Evolutionary conservation across 1,284 basidiomycete species (phyloP), one percentile per base, ranked within the genome.

Genomic region (Ceratobasidium sp.): DNA sequence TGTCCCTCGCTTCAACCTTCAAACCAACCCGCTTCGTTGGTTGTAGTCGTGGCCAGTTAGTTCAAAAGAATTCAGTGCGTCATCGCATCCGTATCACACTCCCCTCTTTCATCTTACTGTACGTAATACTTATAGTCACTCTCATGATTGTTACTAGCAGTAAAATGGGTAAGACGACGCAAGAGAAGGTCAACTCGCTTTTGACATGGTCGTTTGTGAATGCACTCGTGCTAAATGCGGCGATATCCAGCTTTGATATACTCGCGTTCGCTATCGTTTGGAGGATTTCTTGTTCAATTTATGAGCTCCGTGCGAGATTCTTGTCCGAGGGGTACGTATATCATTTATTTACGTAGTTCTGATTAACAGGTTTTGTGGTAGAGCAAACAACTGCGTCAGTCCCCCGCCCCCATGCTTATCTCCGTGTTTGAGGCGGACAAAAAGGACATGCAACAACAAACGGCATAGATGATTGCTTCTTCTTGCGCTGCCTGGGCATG

Each of bases 251-350:
- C 15, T 84, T 85, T 10, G 92, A 96, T 85, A 84, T 97, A 58
- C 86, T 84, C 7, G 89, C 89, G 5, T 55, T 20, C 20, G n/a
- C 39, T 78, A n/a, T 94, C 80, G 84, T 94, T 26, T 87, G 93
- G 49, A 91, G 91, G 0, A 89, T 90, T 81, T 95, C 95, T 86
- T 92, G 90, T 80, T 86, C 89, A 15, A 91, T 94, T 42, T 96
- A 97, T 83, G 94, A 96, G 83, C 95, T 95, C 0, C 87, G 95
- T 71, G 93, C 94, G 0, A 91, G 91, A 82, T 91, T 88, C 61
- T 88, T 88, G 7, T 89, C 89, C 79, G 82, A 88, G 77, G 84
- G 80, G 86, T 90, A 90, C 91, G 83, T 85, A 88, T n/a, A n/a
- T n/a, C n/a, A n/a, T n/a, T n/a, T n/a, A n/a, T n/a, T 85, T 23